Percentiles rank a stretch among this genome's conserved stretches.
Conservation (phyloP, 2,329 filamentous ascomycete species). For the Exophiala lecanii-corni region DNA sequence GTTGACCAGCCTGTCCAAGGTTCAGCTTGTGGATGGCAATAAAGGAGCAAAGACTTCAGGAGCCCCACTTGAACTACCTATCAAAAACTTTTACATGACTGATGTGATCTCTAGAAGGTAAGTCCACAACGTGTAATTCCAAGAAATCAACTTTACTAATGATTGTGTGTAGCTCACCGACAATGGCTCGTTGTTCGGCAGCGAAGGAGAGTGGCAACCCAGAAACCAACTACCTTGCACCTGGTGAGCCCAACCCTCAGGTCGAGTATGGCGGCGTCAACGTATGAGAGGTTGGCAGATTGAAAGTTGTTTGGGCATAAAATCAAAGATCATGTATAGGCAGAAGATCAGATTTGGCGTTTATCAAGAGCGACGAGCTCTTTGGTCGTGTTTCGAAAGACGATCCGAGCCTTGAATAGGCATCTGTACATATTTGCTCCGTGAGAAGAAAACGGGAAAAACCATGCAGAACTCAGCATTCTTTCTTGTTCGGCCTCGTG, state of each 20-base stretch:
- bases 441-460: neutral
- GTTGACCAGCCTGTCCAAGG: constrained; percentile 73
- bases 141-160: neutral
- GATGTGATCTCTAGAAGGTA: constrained; percentile 95
- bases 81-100: constrained; percentile 98
- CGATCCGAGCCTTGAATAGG: neutral
- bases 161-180: constrained; percentile 68
- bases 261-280: constrained; percentile 32
- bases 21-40: constrained; percentile 94
- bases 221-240: constrained; percentile 73
- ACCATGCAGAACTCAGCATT: neutral
- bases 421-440: constrained; percentile 2
- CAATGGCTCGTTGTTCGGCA: constrained; percentile 95
- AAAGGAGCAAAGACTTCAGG: constrained; percentile 73
- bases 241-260: constrained; percentile 50
- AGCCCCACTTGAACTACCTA: constrained; percentile 73
- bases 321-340: constrained; percentile 3
- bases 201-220: constrained; percentile 80
- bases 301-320: neutral
- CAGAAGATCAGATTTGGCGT: neutral
- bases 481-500: too few relatives aligned
- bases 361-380: neutral
- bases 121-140: constrained; percentile 32
- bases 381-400: neutral
- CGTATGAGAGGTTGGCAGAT: neutral